A percentile compares a stretch with the other conserved stretches of the same genome.
phyloP scores from a whole-genome alignment of 139 green algal species.

The Ulvella scutata region DNA sequence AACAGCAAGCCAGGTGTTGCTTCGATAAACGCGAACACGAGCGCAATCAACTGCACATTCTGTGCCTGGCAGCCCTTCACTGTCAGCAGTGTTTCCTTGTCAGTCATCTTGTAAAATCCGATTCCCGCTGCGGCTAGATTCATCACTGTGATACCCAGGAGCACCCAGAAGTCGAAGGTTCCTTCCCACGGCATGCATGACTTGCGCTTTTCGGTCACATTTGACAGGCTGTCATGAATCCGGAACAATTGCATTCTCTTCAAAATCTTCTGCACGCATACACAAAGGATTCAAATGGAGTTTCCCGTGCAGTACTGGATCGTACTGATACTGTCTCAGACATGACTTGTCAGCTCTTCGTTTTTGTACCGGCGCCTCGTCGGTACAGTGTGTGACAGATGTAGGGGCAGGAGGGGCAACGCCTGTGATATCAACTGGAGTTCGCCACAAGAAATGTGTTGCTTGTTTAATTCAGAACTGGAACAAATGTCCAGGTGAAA shows the following conservation, averaged over 20 bases:
- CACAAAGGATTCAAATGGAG: too few species aligned
- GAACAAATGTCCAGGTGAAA: too few species aligned
- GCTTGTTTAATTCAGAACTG: too few species aligned
- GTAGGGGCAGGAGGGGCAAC: too few species aligned
- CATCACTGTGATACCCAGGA: conserved; percentile 1
- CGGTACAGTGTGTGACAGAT: too few species aligned
- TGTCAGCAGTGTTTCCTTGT: neutral
- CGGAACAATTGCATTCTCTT: neutral
- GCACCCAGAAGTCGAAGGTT: conserved; percentile 2
- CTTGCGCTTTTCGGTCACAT: neutral
- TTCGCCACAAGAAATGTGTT: too few species aligned
- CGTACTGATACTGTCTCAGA: too few species aligned
- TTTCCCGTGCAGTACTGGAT: too few species aligned
- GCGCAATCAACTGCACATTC: neutral
- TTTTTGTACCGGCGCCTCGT: too few species aligned
- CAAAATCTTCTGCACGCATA: neutral
- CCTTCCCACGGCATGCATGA: neutral
- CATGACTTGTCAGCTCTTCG: too few species aligned
- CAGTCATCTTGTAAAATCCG: neutral
- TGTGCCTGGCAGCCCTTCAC: neutral
- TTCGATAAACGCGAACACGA: neutral
- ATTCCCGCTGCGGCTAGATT: neutral
- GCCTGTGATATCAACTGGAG: too few species aligned
- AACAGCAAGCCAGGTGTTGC: neutral
- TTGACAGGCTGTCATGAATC: neutral